A percentile compares a stretch with the other conserved stretches of the same genome.
Evolutionary conservation across 2,329 filamentous ascomycete species (phyloP).

Genomic region (Tetracladium maxilliforme): DNA sequence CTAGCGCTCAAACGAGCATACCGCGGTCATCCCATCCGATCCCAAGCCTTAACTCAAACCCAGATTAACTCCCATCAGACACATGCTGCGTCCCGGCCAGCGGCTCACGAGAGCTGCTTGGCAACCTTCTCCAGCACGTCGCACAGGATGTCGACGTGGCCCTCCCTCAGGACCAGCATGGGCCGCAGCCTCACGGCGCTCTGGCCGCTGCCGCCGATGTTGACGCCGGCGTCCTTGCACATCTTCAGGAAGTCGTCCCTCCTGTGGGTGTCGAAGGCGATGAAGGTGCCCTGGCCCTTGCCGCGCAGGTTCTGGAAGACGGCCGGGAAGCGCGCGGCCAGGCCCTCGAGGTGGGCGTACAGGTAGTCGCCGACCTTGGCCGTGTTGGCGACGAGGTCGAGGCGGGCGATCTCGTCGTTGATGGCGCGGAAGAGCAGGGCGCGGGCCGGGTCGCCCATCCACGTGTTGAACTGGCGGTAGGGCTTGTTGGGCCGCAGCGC

Average conservation of each 20-base stretch:
- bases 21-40: no score
- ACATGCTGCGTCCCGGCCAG: no score
- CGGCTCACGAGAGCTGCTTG: no score
- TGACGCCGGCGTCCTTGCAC: constrained; percentile 70
- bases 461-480: constrained; percentile 94
- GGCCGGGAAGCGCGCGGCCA: constrained; percentile 57
- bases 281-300: constrained; percentile 80
- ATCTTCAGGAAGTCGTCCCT: constrained; percentile 66
- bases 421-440: constrained; percentile 79
- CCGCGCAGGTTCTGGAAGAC: constrained; percentile 76
- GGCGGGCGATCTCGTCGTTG: constrained; percentile 62
- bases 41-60: no score
- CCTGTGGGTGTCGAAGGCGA: constrained; percentile 75
- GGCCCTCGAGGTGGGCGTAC: constrained; percentile 49
- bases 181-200: constrained; percentile 66
- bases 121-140: constrained; percentile 65
- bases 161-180: constrained; percentile 86
- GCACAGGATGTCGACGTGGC: constrained; percentile 75
- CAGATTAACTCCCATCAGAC: background rate
- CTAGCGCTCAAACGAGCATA: no score
- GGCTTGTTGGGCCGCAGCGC: constrained; percentile 78
- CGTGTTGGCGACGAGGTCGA: constrained; percentile 68
- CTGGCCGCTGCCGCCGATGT: constrained; percentile 73
- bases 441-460: constrained; percentile 86
- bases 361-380: constrained; percentile 68